phyloP scores from a whole-genome alignment of 345 rosid genomes.

The Salix viminalis region DNA sequence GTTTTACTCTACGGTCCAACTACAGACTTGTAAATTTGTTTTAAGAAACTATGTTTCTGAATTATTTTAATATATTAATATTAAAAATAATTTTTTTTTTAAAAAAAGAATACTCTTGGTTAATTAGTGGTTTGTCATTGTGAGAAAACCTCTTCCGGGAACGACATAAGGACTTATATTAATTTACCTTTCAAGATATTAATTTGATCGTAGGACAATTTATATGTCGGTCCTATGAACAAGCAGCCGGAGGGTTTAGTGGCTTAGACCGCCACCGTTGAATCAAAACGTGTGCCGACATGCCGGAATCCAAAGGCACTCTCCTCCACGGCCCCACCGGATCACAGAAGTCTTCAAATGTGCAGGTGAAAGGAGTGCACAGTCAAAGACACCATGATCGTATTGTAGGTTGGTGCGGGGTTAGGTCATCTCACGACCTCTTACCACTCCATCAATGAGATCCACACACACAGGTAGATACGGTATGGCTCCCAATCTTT shows the following conservation, averaged over 20 bases:
- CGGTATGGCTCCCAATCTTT: not conserved
- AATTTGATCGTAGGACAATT: no score
- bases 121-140: no score
- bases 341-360: not conserved
- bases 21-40: no score
- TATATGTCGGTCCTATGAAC: no score
- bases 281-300: not conserved
- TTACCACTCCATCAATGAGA: not conserved
- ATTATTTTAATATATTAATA: no score
- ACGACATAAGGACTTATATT: no score
- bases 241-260: not conserved
- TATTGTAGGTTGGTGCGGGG: not conserved
- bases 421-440: not conserved
- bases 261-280: not conserved
- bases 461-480: not conserved
- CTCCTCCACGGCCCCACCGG: not conserved
- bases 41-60: no score
- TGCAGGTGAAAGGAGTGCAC: not conserved
- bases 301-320: not conserved
- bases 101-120: no score
- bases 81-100: no score
- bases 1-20: no score
- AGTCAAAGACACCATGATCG: not conserved
- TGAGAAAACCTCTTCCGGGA: no score
- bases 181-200: not conserved